Evolutionary conservation across 306 rosid genomes (phyloP).

Genomic region (Senna tora): DNA sequence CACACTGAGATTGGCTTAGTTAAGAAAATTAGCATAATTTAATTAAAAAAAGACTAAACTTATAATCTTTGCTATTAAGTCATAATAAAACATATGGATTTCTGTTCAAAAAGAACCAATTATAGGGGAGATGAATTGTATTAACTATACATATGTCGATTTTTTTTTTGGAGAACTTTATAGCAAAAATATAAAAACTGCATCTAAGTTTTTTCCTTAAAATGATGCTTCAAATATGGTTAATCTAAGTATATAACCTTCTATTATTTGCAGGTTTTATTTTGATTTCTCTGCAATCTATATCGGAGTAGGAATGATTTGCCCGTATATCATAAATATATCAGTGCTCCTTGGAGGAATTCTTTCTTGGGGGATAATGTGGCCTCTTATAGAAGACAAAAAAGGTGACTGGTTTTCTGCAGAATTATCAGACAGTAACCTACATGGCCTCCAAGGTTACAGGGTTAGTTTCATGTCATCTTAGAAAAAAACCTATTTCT

Average conservation of each 20-base stretch:
- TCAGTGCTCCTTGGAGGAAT: slow-evolving; percentile 62
- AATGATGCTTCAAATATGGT: slow-evolving; percentile 25
- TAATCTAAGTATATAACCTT: slow-evolving; percentile 22
- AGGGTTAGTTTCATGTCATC: slow-evolving; percentile 50
- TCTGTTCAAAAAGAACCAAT: too few species aligned
- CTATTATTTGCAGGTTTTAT: slow-evolving; percentile 43
- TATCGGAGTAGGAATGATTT: slow-evolving; percentile 67
- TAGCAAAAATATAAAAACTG: too few species aligned
- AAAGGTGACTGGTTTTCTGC: slow-evolving; percentile 49
- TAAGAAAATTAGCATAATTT: background rate
- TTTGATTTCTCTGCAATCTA: slow-evolving; percentile 58
- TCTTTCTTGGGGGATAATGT: slow-evolving; percentile 62
- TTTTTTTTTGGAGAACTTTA: too few species aligned
- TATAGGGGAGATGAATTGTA: too few species aligned
- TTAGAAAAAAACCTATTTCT: too few species aligned
- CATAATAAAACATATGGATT: too few species aligned
- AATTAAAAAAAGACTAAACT: too few species aligned
- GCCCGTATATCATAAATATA: slow-evolving; percentile 59
- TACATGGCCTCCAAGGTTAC: slow-evolving; percentile 57
- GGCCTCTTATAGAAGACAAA: slow-evolving; percentile 52
- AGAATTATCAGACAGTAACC: slow-evolving; percentile 23
- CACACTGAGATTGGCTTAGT: background rate
- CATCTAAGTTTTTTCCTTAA: too few species aligned
- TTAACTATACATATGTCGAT: too few species aligned
- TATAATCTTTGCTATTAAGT: too few species aligned